These are phyloP conservation scores for Bruguiera parviflora DNA, from an alignment of 345 rosid genomes.

Conservation along the genomic window DNA sequence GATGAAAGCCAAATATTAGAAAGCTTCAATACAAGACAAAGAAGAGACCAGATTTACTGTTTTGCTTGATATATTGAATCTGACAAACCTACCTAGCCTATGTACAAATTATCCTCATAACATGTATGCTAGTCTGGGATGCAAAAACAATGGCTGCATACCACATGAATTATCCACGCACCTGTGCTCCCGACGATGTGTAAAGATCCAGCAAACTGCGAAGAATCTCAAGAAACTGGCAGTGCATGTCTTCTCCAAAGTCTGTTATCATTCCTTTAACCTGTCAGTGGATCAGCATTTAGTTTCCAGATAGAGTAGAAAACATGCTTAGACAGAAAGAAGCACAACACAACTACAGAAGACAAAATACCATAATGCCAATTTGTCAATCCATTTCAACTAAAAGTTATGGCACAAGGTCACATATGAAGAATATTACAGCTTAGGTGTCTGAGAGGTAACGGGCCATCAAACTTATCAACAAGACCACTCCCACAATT, in stretches of 20 bases:
- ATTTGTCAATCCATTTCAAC: too few species aligned
- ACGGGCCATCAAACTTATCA: too few species aligned
- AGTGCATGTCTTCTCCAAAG: conserved; percentile 95
- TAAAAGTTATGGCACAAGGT: too few species aligned
- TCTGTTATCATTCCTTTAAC: conserved; percentile 96
- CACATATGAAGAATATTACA: too few species aligned
- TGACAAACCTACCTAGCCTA: too few species aligned
- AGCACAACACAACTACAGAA: neutral
- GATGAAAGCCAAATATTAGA: too few species aligned
- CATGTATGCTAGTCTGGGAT: neutral
- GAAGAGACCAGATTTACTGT: too few species aligned
- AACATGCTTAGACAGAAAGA: neutral
- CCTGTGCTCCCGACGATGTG: conserved; percentile 45
- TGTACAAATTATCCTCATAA: too few species aligned
- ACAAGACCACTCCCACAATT: too few species aligned
- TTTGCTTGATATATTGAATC: too few species aligned
- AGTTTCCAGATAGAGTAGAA: neutral
- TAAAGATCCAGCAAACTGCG: conserved; percentile 95
- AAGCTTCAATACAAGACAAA: too few species aligned
- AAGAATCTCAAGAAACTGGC: conserved; percentile 96
- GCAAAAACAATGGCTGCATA: conserved; percentile 6
- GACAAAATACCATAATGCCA: neutral
- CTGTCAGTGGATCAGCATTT: conserved; percentile 35
- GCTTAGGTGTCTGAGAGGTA: too few species aligned
- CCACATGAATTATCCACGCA: conserved; percentile 4